Conservation (phyloP, 139 green algal genomes). For the Mesotaenium endlicherianum region DNA sequence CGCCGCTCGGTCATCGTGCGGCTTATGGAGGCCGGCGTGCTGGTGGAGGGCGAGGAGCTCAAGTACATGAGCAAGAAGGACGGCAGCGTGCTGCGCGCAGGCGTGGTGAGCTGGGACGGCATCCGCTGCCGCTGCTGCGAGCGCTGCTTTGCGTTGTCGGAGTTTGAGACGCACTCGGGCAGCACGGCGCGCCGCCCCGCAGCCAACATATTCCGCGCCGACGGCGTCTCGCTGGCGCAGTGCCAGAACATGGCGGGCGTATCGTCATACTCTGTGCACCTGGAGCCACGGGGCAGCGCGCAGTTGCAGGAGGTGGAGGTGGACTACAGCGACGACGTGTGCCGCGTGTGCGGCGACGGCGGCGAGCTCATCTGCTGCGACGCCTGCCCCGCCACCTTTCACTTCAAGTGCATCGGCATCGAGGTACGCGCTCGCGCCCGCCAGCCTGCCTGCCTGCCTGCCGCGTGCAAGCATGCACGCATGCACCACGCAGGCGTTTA, state of each 20-base stretch:
- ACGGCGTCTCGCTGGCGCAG: slow-evolving; percentile 27
- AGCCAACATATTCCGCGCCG: slow-evolving; percentile 36
- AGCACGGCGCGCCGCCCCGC: slow-evolving; percentile 23
- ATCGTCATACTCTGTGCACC: not conserved
- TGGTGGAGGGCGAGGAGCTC: slow-evolving; percentile 33
- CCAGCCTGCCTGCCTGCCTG: too few relatives aligned
- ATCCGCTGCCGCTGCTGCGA: slow-evolving; percentile 47
- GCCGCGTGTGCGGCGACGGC: slow-evolving; percentile 57
- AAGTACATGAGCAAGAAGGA: slow-evolving; percentile 16
- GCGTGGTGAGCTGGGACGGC: slow-evolving; percentile 7
- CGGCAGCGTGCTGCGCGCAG: not conserved
- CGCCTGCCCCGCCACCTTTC: slow-evolving; percentile 55
- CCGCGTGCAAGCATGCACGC: too few relatives aligned
- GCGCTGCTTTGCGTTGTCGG: not conserved
- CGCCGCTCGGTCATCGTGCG: not conserved
- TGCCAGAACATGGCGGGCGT: not conserved
- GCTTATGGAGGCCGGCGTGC: slow-evolving; percentile 30
- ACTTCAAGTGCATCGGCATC: slow-evolving; percentile 55
- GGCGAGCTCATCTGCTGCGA: slow-evolving; percentile 64
- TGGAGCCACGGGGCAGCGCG: not conserved
- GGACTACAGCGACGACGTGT: slow-evolving; percentile 59
- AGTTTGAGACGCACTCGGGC: slow-evolving; percentile 50
- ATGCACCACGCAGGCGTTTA: too few relatives aligned
- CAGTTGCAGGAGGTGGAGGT: not conserved
- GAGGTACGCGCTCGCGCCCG: not conserved